Evolutionary conservation across 2,329 filamentous ascomycete species (phyloP).

Genomic region (Trichoderma atroviride): DNA sequence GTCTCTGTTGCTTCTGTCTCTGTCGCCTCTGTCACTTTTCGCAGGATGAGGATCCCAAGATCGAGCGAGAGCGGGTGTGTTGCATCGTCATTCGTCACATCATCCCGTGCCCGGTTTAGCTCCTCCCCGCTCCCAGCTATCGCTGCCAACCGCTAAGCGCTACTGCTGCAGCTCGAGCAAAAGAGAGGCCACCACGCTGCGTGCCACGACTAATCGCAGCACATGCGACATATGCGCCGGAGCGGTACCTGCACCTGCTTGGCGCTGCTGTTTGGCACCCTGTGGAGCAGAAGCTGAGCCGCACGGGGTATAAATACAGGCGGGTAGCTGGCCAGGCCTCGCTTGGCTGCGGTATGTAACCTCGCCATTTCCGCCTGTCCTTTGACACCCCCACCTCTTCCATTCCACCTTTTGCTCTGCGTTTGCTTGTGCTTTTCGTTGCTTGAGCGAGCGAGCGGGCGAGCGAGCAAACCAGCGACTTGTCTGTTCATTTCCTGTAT

Average conservation of each 20-base stretch:
- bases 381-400: not conserved
- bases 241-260: slow-evolving; percentile 12
- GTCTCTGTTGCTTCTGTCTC: too few relatives aligned
- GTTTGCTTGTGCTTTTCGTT: not conserved
- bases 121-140: not conserved
- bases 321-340: not conserved
- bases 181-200: not conserved
- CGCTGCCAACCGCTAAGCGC: slow-evolving; percentile 17
- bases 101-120: slow-evolving; percentile 2
- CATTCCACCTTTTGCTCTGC: not conserved
- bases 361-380: not conserved
- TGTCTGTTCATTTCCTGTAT: not conserved
- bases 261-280: slow-evolving; percentile 17
- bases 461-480: not conserved
- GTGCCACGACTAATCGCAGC: not conserved
- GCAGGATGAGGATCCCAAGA: not conserved
- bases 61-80: not conserved
- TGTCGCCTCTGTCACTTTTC: not conserved
- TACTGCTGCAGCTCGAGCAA: slow-evolving; percentile 3
- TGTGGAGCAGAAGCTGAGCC: slow-evolving; percentile 15
- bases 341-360: not conserved
- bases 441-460: not conserved
- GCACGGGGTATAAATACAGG: slow-evolving; percentile 10
- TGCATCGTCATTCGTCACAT: not conserved
- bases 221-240: slow-evolving; percentile 6